Evolutionary conservation across 371 early-diverging fungal species (phyloP).

Genomic region (Phascolomyces articulosus): DNA sequence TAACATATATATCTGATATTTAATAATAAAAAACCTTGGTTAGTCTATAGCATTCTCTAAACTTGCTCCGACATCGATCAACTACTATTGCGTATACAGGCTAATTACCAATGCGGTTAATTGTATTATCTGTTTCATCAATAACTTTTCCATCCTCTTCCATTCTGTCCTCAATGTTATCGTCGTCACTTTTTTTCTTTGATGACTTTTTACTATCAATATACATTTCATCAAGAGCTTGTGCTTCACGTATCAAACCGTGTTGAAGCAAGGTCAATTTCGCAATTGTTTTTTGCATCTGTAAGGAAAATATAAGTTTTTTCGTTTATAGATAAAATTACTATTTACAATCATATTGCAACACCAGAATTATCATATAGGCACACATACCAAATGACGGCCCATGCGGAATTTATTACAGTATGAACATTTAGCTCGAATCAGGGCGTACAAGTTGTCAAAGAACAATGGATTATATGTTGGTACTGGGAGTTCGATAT

Average conservation of each 20-base stretch:
- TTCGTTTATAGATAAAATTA: background rate
- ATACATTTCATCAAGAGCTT: slow-evolving; percentile 68
- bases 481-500: slow-evolving; percentile 97
- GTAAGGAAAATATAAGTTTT: background rate
- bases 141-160: slow-evolving; percentile 54
- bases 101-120: slow-evolving; percentile 56
- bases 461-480: slow-evolving; percentile 97
- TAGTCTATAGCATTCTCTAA: too few relatives aligned
- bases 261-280: slow-evolving; percentile 76
- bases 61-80: too few relatives aligned
- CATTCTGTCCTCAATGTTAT: slow-evolving; percentile 46
- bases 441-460: slow-evolving; percentile 80
- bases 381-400: slow-evolving; percentile 58
- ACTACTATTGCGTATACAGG: too few relatives aligned
- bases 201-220: slow-evolving; percentile 44
- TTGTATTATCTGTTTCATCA: slow-evolving; percentile 56
- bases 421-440: slow-evolving; percentile 88
- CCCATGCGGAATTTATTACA: slow-evolving; percentile 90
- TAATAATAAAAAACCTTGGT: too few relatives aligned
- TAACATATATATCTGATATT: slow-evolving; percentile 42
- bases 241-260: slow-evolving; percentile 84
- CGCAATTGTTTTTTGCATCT: slow-evolving; percentile 54
- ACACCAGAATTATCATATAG: background rate
- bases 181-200: slow-evolving; percentile 40
- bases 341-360: too few relatives aligned